Evolutionary conservation across 305 asterid species (phyloP).

Genomic region (Galium porrigens): DNA sequence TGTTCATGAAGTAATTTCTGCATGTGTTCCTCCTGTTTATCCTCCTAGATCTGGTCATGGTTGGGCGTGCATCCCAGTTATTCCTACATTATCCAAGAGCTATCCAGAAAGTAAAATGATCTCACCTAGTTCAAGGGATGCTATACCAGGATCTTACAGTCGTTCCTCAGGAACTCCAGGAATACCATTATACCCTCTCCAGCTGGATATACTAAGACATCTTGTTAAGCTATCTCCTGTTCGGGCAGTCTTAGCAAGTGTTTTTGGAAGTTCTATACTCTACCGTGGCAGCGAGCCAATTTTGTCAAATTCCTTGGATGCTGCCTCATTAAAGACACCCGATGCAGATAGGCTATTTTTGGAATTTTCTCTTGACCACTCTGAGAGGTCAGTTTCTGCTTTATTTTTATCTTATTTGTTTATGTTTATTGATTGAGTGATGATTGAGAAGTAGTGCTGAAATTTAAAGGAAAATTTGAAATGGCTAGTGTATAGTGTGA

Average conservation of each 20-base stretch:
- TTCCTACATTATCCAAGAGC: slow-evolving; percentile 59
- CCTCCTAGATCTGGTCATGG: slow-evolving; percentile 96
- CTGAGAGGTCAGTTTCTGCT: slow-evolving; percentile 66
- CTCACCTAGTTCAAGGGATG: slow-evolving; percentile 72
- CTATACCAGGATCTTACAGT: slow-evolving; percentile 67
- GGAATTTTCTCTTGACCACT: slow-evolving; percentile 91
- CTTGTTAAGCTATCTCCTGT: slow-evolving; percentile 84
- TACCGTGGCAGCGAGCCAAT: slow-evolving; percentile 64
- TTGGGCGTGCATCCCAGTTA: slow-evolving; percentile 93
- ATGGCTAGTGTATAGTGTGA: background rate
- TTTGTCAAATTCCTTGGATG: slow-evolving; percentile 55
- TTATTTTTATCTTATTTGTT: slow-evolving; percentile 14
- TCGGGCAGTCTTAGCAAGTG: slow-evolving; percentile 93
- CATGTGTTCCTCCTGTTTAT: slow-evolving; percentile 96
- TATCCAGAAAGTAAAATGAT: slow-evolving; percentile 49
- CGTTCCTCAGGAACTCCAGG: slow-evolving; percentile 84
- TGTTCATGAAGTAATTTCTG: slow-evolving; percentile 92
- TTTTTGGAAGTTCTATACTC: slow-evolving; percentile 83
- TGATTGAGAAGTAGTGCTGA: background rate
- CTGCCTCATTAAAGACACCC: slow-evolving; percentile 44
- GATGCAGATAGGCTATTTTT: slow-evolving; percentile 72
- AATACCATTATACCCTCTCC: slow-evolving; percentile 77
- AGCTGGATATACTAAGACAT: slow-evolving; percentile 83
- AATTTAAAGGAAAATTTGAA: background rate
- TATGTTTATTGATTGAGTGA: background rate